Percentiles rank a stretch among this genome's conserved stretches.
Conservation (phyloP, 495 filamentous ascomycete genomes). For the Platismatia glauca region DNA sequence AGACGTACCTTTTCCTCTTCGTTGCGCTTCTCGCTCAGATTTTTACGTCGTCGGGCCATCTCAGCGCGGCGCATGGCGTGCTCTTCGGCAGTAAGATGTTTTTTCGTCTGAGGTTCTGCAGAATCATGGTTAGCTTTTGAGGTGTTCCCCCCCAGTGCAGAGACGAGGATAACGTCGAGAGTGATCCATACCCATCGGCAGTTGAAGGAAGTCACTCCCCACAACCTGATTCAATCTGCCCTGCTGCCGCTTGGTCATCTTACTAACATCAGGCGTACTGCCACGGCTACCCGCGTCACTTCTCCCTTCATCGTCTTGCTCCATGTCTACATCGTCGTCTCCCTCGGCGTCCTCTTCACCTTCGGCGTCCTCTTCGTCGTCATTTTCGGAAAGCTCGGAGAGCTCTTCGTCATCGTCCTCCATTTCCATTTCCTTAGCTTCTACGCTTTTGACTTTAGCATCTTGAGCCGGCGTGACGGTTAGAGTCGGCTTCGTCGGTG, state of each 20-base stretch:
- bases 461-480: conserved; percentile 32
- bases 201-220: conserved; percentile 65
- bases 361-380: conserved; percentile 43
- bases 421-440: conserved; percentile 52
- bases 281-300: conserved; percentile 46
- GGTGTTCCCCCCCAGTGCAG: too few relatives aligned
- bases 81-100: conserved; percentile 86
- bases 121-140: conserved; percentile 17
- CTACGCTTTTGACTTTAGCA: conserved; percentile 42
- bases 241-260: conserved; percentile 81
- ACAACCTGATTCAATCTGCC: conserved; percentile 61
- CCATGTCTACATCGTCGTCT: conserved; percentile 45
- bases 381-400: conserved; percentile 40
- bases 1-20: conserved; percentile 88
- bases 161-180: too few relatives aligned
- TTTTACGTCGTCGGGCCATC: conserved; percentile 91
- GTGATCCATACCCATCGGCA: conserved; percentile 78
- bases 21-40: conserved; percentile 94
- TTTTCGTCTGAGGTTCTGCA: conserved; percentile 86
- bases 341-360: conserved; percentile 48
- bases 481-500: conserved; percentile 27
- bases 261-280: conserved; percentile 70
- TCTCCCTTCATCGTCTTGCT: conserved; percentile 54
- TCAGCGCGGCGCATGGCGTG: conserved; percentile 89
- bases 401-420: conserved; percentile 45